These are phyloP conservation scores for Cryptococcus hybrid DNA, from an alignment of 1,284 basidiomycete species.

Conservation along the genomic window DNA sequence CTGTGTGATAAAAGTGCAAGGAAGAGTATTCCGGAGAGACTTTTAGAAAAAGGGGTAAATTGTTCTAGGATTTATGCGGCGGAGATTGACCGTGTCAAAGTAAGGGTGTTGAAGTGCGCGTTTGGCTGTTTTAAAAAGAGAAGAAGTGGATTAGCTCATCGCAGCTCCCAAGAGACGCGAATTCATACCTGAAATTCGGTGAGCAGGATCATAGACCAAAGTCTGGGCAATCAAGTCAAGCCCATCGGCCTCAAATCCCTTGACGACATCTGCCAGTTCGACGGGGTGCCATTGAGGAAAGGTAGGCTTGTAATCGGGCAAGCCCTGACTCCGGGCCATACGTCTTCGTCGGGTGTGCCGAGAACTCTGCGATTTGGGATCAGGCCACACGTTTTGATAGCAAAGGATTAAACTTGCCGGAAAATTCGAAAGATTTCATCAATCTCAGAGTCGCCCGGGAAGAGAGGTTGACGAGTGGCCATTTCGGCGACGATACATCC, in stretches of 20 bases:
- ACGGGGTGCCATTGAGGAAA: conserved; percentile 85
- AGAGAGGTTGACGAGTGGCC: conserved; percentile 73
- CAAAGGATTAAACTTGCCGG: conserved; percentile 57
- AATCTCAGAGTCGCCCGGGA: conserved; percentile 98
- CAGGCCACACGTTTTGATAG: background rate
- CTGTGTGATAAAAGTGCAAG: background rate
- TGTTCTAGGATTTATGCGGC: background rate
- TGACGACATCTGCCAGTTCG: conserved; percentile 66
- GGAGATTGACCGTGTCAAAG: conserved; percentile 51
- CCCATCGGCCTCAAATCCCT: conserved; percentile 66
- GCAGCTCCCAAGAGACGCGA: background rate
- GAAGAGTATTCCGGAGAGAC: background rate
- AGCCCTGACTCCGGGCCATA: conserved; percentile 86
- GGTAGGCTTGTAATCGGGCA: conserved; percentile 95
- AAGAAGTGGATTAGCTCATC: background rate
- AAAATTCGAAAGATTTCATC: conserved; percentile 99
- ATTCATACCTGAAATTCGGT: conserved; percentile 77
- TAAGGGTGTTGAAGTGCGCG: conserved; percentile 79
- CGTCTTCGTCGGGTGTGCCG: conserved; percentile 90
- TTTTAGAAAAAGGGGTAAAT: background rate
- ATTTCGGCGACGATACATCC: conserved; percentile 99
- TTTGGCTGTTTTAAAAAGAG: conserved; percentile 60
- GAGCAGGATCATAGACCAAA: conserved; percentile 88
- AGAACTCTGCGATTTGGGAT: conserved; percentile 62
- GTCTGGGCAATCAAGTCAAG: conserved; percentile 78